Conservation (phyloP, 2,329 filamentous ascomycete species). For the Hypoxylon sp. region DNA sequence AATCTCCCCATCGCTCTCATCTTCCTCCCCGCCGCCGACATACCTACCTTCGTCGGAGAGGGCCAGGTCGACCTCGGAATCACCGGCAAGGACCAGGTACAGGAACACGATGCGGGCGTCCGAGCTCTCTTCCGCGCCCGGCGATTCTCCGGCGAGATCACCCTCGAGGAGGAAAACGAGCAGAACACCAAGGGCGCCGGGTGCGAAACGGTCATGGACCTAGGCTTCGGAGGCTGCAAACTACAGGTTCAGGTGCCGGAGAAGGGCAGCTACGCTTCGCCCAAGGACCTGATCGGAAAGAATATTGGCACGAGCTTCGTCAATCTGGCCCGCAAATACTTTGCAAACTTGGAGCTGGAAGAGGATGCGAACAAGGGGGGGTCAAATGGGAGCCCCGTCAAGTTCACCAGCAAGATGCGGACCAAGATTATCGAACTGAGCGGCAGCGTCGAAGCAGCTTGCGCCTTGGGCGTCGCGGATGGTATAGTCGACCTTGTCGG, state of each 20-base stretch:
- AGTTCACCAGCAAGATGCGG: slow-evolving; percentile 62
- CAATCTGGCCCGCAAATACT: slow-evolving; percentile 82
- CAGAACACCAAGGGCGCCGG: slow-evolving; percentile 60
- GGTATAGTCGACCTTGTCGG: slow-evolving; percentile 97
- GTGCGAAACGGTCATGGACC: slow-evolving; percentile 87
- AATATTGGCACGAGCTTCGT: slow-evolving; percentile 97
- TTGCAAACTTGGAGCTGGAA: slow-evolving; percentile 74
- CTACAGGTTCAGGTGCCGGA: slow-evolving; percentile 96
- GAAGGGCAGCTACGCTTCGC: slow-evolving; percentile 74
- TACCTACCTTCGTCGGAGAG: slow-evolving; percentile 96
- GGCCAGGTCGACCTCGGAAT: slow-evolving; percentile 94
- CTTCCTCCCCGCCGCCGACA: slow-evolving; percentile 96
- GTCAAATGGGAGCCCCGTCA: slow-evolving; percentile 45
- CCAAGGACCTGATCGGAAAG: slow-evolving; percentile 84
- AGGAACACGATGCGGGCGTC: slow-evolving; percentile 80
- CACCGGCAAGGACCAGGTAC: slow-evolving; percentile 90
- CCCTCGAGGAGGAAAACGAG: slow-evolving; percentile 52
- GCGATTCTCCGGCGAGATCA: slow-evolving; percentile 56
- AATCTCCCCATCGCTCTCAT: slow-evolving; percentile 95
- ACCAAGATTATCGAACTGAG: slow-evolving; percentile 95
- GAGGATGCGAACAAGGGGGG: slow-evolving; percentile 52
- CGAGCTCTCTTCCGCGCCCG: slow-evolving; percentile 57
- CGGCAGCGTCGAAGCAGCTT: slow-evolving; percentile 96
- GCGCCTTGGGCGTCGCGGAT: slow-evolving; percentile 92
- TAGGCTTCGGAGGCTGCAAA: slow-evolving; percentile 90